Conservation (phyloP, 257 asterid genomes). For the Solanum piurae region DNA sequence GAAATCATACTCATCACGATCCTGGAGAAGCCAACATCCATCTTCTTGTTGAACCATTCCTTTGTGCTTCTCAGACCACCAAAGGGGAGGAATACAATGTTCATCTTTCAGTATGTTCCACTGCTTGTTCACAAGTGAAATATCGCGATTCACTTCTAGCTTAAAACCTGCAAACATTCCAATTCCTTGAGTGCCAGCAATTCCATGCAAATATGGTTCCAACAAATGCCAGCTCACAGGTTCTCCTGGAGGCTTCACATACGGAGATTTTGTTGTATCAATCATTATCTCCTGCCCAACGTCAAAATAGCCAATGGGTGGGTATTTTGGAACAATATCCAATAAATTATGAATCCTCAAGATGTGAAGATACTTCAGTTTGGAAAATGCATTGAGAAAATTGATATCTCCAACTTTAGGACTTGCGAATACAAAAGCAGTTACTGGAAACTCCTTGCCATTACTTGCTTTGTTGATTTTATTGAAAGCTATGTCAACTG, state of each 20-base stretch:
- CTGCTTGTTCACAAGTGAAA: background rate
- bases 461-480: background rate
- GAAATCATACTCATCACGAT: background rate
- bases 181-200: background rate
- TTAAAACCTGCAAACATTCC: background rate
- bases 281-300: background rate
- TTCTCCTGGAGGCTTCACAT: background rate
- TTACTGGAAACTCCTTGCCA: background rate
- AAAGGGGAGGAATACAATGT: background rate
- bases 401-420: background rate
- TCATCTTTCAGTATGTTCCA: background rate
- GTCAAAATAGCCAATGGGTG: background rate
- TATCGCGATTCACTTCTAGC: background rate
- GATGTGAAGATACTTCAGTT: background rate
- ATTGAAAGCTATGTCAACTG: background rate
- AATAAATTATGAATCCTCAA: background rate
- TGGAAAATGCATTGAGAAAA: background rate
- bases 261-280: background rate
- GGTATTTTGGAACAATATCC: background rate
- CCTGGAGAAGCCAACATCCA: background rate
- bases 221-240: background rate
- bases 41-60: background rate
- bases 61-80: background rate
- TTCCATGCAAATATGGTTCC: background rate
- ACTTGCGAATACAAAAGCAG: background rate